These are phyloP conservation scores for Diplodia sapinea DNA, from an alignment of 2,329 filamentous ascomycete species.

Conservation along the genomic window DNA sequence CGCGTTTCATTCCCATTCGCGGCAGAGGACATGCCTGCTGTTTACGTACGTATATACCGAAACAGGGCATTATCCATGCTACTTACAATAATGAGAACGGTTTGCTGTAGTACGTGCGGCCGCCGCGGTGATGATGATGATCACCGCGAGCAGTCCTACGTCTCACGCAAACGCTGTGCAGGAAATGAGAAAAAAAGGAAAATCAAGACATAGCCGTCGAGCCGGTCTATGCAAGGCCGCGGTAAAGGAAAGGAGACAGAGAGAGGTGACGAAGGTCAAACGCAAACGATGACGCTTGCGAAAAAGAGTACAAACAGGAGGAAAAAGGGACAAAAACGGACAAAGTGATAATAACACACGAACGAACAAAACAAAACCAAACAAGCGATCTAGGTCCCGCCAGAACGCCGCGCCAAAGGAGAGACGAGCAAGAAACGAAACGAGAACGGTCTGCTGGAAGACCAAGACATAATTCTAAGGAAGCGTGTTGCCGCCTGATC, in stretches of 20 bases:
- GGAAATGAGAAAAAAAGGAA: neutral
- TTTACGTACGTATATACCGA: neutral
- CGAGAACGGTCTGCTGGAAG: neutral
- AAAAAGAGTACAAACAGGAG: neutral
- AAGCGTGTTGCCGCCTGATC: slow-evolving; percentile 16
- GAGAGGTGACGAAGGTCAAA: slow-evolving; percentile 4
- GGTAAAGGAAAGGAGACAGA: neutral
- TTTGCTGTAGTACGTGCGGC: neutral
- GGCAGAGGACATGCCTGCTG: neutral
- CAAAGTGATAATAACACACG: neutral
- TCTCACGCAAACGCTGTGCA: neutral
- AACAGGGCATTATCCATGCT: slow-evolving; percentile 1
- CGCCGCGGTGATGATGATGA: neutral
- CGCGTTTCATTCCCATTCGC: neutral
- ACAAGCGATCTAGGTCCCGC: slow-evolving; percentile 21
- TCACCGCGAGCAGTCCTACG: neutral
- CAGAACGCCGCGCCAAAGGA: slow-evolving; percentile 26
- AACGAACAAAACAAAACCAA: neutral
- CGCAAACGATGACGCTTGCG: slow-evolving; percentile 14
- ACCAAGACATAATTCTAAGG: neutral
- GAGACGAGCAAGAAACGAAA: slow-evolving; percentile 20
- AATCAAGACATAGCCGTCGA: neutral
- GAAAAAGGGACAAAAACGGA: neutral
- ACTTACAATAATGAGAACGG: neutral
- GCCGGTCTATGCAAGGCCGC: neutral